Evolutionary conservation across 106 monocot genomes (phyloP), one percentile per base, ranked within the genome.

Genomic region (Narthecium ossifragum): DNA sequence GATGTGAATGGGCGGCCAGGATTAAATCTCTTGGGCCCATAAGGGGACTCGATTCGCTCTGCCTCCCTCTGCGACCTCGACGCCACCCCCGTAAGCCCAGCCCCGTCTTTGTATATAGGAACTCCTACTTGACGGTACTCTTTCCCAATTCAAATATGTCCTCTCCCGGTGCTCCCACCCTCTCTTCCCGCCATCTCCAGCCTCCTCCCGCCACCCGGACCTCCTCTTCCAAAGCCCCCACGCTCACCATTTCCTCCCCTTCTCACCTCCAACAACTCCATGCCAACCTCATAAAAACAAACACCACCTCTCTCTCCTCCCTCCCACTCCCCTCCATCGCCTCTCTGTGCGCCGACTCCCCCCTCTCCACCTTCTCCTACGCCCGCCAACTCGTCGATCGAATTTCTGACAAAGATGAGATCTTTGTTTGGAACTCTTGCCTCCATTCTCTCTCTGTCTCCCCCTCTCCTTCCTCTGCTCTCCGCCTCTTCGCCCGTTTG

Each of bases 401-500:
- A 27, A 17, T 57, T 36, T 31, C 62, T 23, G 8, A 26, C 9
- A 32, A 49, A 4, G 45, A 73, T 39, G 77, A 70, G 36, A 50
- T 70, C 47, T 21, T 75, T 75, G 31, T 55, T 20, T 88, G 83
- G 83, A 88, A 88, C 68, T 62, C 89, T 59, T 60, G 63, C 62
- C 80, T 85, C 60, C 60, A 56, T 47, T 15, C 69, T n/a, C 69
- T 78, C 40, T 65, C 75, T 43, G 39, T 60, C 15, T 78, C 78
- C 22, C 27, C 55, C 36, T 32, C 61, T 14, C 73, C 75, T 8
- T 0, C 39, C 68, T 51, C 65, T 40, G 72, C 82, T 22, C 69
- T 88, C 63, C 63, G 0, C 30, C 72, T 85, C 64, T 78, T 82
- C 63, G 50, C 69, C 31, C 73, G 78, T 48, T 66, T 81, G 51